Evolutionary conservation across 805 yeast species (phyloP), one percentile per base, ranked within the genome.

Genomic region (Wickerhamia fluorescens): DNA sequence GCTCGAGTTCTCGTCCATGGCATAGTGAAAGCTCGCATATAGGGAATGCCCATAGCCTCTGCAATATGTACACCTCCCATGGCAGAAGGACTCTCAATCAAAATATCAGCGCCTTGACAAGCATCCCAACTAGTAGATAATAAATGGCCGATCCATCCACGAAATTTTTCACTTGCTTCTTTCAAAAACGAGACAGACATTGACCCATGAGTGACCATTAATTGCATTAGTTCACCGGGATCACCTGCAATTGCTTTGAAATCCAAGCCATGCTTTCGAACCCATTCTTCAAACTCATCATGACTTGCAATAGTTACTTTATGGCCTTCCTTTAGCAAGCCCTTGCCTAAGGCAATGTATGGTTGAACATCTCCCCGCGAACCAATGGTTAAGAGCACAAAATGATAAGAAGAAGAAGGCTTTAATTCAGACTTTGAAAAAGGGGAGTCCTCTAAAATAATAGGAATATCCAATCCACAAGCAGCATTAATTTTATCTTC

Each of bases 311-410:
- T 88, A 16, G 76, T 75, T 2, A 85, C 94, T 12, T 56, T 53
- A 48, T 89, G 96, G 0, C 96, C 96, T 41, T 89, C 96, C 14
- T 60, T 63, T 26, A 74, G 53, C 24, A 89, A 61, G 0, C 88
- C 95, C 40, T 76, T 75, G 0, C 85, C 92, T n/a, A 89, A 56
- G 0, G 96, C 89, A 40, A 89, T 81, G 50, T 87, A 89, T 0
- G 97, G 97, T 55, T 89, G 97, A 5, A 89, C 96, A 55, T 89
- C 97, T 19, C 97, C 97, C 34, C 97, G 68, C 0, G 96, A 86
- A 0, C 97, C 97, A 44, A 89, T 89, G 0, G 96, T 89, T 34
- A 89, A 55, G 27, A 86, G 58, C 0, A 82, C 78, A 45, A 88
- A 71, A 16, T 67, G 69, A 42, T 68, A 70, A 2, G 74, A 54